Conservation (phyloP, 441 rosid genomes). For the Gossypium laxum region DNA sequence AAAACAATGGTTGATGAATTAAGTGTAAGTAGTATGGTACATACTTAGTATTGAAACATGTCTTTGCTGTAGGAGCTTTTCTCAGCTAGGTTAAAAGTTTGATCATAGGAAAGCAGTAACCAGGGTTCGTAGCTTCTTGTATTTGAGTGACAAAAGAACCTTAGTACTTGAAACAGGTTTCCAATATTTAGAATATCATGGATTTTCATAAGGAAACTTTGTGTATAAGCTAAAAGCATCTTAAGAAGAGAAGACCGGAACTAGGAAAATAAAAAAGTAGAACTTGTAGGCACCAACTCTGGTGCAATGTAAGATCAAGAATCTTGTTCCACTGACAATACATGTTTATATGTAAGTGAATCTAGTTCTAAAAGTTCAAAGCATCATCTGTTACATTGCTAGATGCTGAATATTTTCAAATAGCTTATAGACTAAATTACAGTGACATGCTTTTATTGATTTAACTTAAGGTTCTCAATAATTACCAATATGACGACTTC, state of each 20-base stretch:
- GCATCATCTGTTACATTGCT: not conserved
- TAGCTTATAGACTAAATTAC: not conserved
- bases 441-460: not conserved
- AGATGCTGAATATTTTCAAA: not conserved
- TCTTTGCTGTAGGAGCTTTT: not conserved
- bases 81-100: not conserved
- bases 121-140: not conserved
- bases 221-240: not conserved
- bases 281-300: not conserved
- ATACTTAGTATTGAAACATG: not conserved
- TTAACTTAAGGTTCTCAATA: not conserved
- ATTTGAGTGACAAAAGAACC: not conserved
- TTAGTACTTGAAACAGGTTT: not conserved
- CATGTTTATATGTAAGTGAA: not conserved
- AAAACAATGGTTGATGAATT: conserved; percentile 6
- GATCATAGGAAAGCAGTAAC: conserved; percentile 1
- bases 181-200: not conserved
- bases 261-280: not conserved
- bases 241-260: not conserved
- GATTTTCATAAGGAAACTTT: not conserved
- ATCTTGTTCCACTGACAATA: conserved; percentile 3
- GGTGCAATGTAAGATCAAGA: not conserved
- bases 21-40: not conserved
- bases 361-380: not conserved
- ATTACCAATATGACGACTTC: not conserved